Percentiles rank a stretch among this genome's conserved stretches.
Conservation (phyloP, 228 moss, liverwort and hornwort species). For the Sphagnum fallax region DNA sequence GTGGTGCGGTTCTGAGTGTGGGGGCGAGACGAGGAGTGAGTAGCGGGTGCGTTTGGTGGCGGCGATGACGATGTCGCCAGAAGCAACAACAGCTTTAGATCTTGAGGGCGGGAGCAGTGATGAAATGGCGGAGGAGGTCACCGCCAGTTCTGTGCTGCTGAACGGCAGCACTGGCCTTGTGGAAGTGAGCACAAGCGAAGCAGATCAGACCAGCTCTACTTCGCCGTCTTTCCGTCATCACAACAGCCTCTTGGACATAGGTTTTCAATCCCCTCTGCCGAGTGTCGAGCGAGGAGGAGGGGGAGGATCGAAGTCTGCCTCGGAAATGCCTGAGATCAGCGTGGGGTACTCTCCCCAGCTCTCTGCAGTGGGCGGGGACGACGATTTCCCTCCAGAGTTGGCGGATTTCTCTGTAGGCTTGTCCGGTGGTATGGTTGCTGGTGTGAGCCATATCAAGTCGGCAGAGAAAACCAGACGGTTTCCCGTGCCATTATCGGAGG, state of each 20-base stretch:
- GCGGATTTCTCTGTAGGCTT: conserved; percentile 32
- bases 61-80: too few relatives aligned
- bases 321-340: conserved; percentile 23
- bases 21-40: too few relatives aligned
- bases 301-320: conserved; percentile 9
- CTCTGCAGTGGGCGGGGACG: conserved; percentile 16
- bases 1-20: too few relatives aligned
- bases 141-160: conserved; percentile 11
- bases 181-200: conserved; percentile 34
- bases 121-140: conserved; percentile 4
- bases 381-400: conserved; percentile 19
- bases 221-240: conserved; percentile 2
- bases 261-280: conserved; percentile 12
- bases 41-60: too few relatives aligned
- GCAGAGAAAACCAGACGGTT: conserved; percentile 73
- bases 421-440: conserved; percentile 17
- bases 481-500: conserved; percentile 73
- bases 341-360: conserved; percentile 12
- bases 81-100: too few relatives aligned
- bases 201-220: conserved; percentile 27
- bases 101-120: too few relatives aligned
- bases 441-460: conserved; percentile 23
- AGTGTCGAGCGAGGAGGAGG: conserved; percentile 10
- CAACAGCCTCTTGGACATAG: conserved; percentile 14
- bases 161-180: conserved; percentile 33